Base-by-base conservation (phyloP, 2,329 filamentous ascomycete genomes). In the Trichophaea hybrida region DNA sequence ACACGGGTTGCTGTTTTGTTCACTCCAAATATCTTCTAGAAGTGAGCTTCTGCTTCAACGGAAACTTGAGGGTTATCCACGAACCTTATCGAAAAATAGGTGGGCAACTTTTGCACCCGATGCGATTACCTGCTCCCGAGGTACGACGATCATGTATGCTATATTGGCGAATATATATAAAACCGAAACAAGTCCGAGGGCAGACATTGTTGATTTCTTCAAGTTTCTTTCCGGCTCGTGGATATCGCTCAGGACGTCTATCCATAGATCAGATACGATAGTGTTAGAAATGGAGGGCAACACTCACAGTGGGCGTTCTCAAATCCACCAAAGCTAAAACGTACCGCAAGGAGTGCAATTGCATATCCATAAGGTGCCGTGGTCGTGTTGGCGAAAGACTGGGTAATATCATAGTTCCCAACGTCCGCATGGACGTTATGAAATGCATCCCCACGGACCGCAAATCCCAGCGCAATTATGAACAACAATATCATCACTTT, bases 401-500 rank as follows among this genome's bases (percentile, higher is more conserved):
- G 64, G 59, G 37, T 51, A 55, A 15, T 35, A 67, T 70, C 8
- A 58, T 66, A 48, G 64, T 58, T 7, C 62, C 59, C 40, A 66
- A 62, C 64, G 60, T 40, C 51, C 55, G 17, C 34, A 57, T 54
- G 17, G 52, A 54, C 31, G 43, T 61, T 13, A 4, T 61, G 55
- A 34, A 66, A 65, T 13, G 57, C 60, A 12, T 69, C 66, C 1
- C 53, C 66, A 32, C 64, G 65, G 17, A 64, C 66, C 17, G 65
- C 66, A 55, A 73, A 70, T 8, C 72, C 74, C 15, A 72, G 67
- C 7, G 67, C 60, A 43, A 74, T 70, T 48, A 80, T 76, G 6
- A 74, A 68, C 1, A 78, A 58, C 1, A 80, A 71, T 1, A 79
- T 73, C 51, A 71, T 64, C 2, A 78, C 68, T 63, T 80, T 80